Evolutionary conservation across 2,329 filamentous ascomycete genomes (phyloP), one percentile per base, ranked within the genome.

Genomic region (Cladosporium sp.): DNA sequence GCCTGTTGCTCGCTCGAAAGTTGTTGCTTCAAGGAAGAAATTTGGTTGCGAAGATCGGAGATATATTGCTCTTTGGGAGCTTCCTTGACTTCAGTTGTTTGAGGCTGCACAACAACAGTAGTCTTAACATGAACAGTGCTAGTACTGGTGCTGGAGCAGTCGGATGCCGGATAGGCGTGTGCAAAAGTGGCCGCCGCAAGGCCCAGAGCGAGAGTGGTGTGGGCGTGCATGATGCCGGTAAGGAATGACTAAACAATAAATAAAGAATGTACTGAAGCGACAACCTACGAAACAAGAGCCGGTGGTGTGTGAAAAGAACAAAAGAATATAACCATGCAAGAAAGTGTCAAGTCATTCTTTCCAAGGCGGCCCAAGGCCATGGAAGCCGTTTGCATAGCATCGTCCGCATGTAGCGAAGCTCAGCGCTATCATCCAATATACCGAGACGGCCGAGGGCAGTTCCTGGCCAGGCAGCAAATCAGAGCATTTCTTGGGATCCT

Each of bases 131-230:
- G 30, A 12, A 34, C 30, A 11, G 52, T 55, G 9, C 28, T 55
- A 14, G 52, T 47, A 12, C n/a, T 37, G 12, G 52, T 55, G 11
- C 28, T 55, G 39, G 25, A 37, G 30, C 30, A 37, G 52, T 45
- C 15, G 28, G 19, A 20, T 22, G 49, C 49, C 34, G 28, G 52
- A 17, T 37, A 7, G 30, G 52, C 52, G 39, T 45, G 45, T 17
- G 52, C 52, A 19, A 55, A 40, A 22, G 30, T 34, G 30, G 39
- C 28, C 52, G 40, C 52, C 40, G 39, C 37, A 47, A 55, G 52
- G 52, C 39, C 45, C 52, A 55, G 45, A 47, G 52, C 52, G 40
- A 55, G 52, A 37, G 52, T 55, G 52, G 52, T 55, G 52, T 55
- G 52, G 34, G 52, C 52, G 52, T 47, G 52, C 52, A 55, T 55